Evolutionary conservation across 345 rosid genomes (phyloP).

Genomic region (Moricandia arvensis): DNA sequence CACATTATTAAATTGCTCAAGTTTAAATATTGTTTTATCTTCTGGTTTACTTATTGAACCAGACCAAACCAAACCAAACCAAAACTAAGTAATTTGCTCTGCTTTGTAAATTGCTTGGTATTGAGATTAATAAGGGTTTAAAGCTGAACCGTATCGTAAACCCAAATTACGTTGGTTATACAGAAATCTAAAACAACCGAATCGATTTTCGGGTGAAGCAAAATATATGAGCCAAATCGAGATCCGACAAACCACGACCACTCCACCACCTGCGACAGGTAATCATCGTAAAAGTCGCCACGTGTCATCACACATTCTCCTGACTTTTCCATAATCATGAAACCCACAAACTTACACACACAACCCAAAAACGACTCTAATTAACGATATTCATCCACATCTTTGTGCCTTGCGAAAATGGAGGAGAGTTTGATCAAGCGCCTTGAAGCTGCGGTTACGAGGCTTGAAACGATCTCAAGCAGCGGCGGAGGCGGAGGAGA

Average conservation of each 20-base stretch:
- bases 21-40: no score
- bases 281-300: slow-evolving; percentile 25
- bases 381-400: slow-evolving; percentile 17
- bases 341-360: slow-evolving; percentile 4
- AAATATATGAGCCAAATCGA: background rate
- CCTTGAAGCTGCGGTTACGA: slow-evolving; percentile 77
- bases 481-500: slow-evolving; percentile 27
- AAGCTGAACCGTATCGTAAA: background rate
- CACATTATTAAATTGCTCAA: no score
- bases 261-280: slow-evolving; percentile 20
- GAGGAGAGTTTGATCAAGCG: slow-evolving; percentile 71
- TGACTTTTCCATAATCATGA: slow-evolving; percentile 19
- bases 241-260: slow-evolving; percentile 23
- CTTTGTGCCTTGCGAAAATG: slow-evolving; percentile 44
- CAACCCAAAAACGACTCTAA: background rate
- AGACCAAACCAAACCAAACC: background rate
- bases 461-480: slow-evolving; percentile 64
- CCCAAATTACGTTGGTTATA: background rate
- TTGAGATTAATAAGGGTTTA: background rate
- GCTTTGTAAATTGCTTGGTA: background rate
- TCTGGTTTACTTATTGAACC: no score
- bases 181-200: background rate
- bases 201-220: background rate
- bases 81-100: background rate
- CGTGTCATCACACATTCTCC: slow-evolving; percentile 40